Evolutionary conservation across 2,329 filamentous ascomycete genomes (phyloP).

Genomic region (Fusarium nygamai): DNA sequence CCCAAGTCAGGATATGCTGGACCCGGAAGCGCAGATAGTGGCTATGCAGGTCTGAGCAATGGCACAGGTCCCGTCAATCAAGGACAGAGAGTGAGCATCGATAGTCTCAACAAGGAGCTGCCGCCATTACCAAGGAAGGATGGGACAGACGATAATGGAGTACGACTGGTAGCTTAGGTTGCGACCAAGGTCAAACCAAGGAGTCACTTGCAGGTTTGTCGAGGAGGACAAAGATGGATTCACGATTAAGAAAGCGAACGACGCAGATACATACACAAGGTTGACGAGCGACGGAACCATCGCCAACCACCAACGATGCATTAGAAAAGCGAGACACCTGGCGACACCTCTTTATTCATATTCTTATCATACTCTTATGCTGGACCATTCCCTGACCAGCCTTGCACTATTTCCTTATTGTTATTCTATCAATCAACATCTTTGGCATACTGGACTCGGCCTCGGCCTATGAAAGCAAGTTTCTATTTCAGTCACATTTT

Average conservation of each 20-base stretch:
- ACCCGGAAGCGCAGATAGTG: constrained; percentile 59
- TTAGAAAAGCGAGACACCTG: constrained; percentile 44
- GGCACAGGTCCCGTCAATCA: constrained; percentile 45
- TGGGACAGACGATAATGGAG: constrained; percentile 40
- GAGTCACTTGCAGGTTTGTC: constrained; percentile 10
- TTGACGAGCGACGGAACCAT: constrained; percentile 42
- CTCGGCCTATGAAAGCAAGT: constrained; percentile 34
- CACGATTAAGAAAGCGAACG: constrained; percentile 40
- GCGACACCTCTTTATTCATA: constrained; percentile 20
- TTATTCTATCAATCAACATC: constrained; percentile 24
- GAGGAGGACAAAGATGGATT: constrained; percentile 30
- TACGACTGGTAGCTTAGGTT: constrained; percentile 48
- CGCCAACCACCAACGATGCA: constrained; percentile 42
- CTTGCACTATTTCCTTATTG: constrained; percentile 35
- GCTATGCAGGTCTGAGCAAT: constrained; percentile 54
- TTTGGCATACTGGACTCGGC: constrained; percentile 30
- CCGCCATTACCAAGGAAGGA: constrained; percentile 62
- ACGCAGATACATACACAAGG: constrained; percentile 30
- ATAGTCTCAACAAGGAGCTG: constrained; percentile 69
- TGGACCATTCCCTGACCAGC: constrained; percentile 30
- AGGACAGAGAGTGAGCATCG: constrained; percentile 57
- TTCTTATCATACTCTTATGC: constrained; percentile 5
- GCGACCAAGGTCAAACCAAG: constrained; percentile 34
- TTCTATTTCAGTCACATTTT: constrained; percentile 35
- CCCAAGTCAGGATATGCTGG: constrained; percentile 49